Percentiles rank a stretch among this genome's conserved stretches.
phyloP scores from a whole-genome alignment of 306 rosid genomes.

The Spatholobus suberectus region DNA sequence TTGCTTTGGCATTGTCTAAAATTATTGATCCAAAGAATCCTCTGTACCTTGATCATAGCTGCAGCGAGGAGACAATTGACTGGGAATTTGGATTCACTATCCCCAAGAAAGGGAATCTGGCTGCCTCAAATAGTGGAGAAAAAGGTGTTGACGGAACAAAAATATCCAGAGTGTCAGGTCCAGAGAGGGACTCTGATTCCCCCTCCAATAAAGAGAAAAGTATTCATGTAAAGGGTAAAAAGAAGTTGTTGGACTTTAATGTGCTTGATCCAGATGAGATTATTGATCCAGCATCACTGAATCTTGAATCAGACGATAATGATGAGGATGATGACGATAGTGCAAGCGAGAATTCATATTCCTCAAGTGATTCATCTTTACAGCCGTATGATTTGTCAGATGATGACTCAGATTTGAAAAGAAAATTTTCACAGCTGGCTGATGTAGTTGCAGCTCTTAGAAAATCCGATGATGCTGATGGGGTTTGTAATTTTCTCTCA shows the following conservation, averaged over 20 bases:
- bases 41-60: slow-evolving; percentile 88
- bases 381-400: slow-evolving; percentile 91
- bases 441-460: slow-evolving; percentile 88
- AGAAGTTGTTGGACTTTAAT: slow-evolving; percentile 57
- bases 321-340: slow-evolving; percentile 58
- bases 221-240: slow-evolving; percentile 53
- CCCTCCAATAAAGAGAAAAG: slow-evolving; percentile 42
- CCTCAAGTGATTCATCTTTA: slow-evolving; percentile 77
- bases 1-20: slow-evolving; percentile 89
- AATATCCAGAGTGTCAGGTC: slow-evolving; percentile 44
- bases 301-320: slow-evolving; percentile 60
- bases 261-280: slow-evolving; percentile 92
- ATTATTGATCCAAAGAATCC: slow-evolving; percentile 94
- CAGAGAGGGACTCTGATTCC: slow-evolving; percentile 44
- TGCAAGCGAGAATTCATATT: slow-evolving; percentile 79
- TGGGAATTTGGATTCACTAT: slow-evolving; percentile 77
- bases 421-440: slow-evolving; percentile 72
- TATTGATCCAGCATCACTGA: slow-evolving; percentile 77
- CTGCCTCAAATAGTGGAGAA: slow-evolving; percentile 43
- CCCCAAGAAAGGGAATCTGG: slow-evolving; percentile 52
- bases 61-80: slow-evolving; percentile 68
- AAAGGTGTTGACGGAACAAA: slow-evolving; percentile 42
- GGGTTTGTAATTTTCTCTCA: slow-evolving; percentile 67
- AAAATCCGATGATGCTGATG: slow-evolving; percentile 89
- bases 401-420: slow-evolving; percentile 89